These are phyloP conservation scores for Fagopyrum homotropicum DNA, from an alignment of 148 eudicot genomes.

Conservation along the genomic window DNA sequence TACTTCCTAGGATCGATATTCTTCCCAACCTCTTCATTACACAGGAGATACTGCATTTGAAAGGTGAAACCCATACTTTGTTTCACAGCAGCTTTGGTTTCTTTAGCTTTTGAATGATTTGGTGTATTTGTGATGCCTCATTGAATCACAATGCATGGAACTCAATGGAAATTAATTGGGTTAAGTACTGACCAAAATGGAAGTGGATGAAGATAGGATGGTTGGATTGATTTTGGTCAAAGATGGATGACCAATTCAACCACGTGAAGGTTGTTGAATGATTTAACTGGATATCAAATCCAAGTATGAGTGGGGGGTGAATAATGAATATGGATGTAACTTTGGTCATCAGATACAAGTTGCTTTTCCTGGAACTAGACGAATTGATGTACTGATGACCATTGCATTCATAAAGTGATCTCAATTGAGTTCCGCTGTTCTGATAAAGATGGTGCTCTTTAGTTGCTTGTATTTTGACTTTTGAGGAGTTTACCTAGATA, in stretches of 20 bases:
- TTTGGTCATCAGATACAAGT: background rate
- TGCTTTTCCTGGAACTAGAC: background rate
- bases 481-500: too few species aligned
- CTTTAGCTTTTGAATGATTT: background rate
- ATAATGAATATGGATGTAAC: background rate
- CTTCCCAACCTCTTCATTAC: background rate
- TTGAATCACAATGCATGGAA: background rate
- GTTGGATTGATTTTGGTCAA: background rate
- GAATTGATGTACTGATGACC: background rate
- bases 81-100: background rate
- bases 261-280: background rate
- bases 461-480: too few species aligned
- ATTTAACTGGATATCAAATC: background rate
- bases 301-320: background rate
- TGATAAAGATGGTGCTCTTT: too few species aligned
- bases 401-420: too few species aligned
- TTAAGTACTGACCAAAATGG: background rate
- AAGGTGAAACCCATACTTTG: background rate
- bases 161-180: background rate
- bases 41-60: background rate
- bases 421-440: too few species aligned
- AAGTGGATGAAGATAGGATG: background rate
- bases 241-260: background rate
- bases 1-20: background rate
- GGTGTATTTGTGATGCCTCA: background rate